Evolutionary conservation across 2,329 filamentous ascomycete species (phyloP), one percentile per base, ranked within the genome.

Genomic region (Pyrenophora teres): DNA sequence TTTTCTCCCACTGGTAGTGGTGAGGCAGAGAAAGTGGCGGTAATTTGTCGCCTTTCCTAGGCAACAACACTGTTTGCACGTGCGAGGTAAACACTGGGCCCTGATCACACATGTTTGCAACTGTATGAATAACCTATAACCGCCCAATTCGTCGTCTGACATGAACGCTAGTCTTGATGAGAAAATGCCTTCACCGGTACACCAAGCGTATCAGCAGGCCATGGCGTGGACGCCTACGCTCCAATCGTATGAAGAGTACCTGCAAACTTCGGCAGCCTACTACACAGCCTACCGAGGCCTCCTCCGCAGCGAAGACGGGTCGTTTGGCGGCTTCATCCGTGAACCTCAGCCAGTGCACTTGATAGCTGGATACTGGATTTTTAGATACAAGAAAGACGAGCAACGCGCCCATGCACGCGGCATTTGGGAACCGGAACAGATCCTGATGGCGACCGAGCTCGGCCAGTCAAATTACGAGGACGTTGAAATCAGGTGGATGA

Each of bases 401-500:
- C 50, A 33, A 8, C 54, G 54, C 37, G 59, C 64, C 7, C 42
- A 48, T 25, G 15, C 27, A 3, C 36, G n/a, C 9, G 61, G 62
- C 15, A 39, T 60, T 3, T 18, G n/a, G 4, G 56, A 23, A 2
- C 64, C 62, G 0, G 64, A 67, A 23, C 45, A 46, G 0, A n/a
- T 64, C 6, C 31, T 67, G 12, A n/a, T 50, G 4, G 52, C 51
- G 5, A 48, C 56, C 10, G 61, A 63, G 13, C 27, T 19, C 6
- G 39, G 47, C 19, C 45, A 58, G 1, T 56, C 50, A 8, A 12
- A 27, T 6, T 58, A 46, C 15, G 32, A 59, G 3, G 46, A 59
- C 4, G 63, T 67, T 9, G 48, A 30, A 0, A 7, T 67, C 16
- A 45, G 52, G n/a, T 67, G 59, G 62, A 25, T 60, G 2, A 56